Evolutionary conservation across 208 protist genomes (phyloP).

Genomic region (Acanthamoeba triangularis): DNA sequence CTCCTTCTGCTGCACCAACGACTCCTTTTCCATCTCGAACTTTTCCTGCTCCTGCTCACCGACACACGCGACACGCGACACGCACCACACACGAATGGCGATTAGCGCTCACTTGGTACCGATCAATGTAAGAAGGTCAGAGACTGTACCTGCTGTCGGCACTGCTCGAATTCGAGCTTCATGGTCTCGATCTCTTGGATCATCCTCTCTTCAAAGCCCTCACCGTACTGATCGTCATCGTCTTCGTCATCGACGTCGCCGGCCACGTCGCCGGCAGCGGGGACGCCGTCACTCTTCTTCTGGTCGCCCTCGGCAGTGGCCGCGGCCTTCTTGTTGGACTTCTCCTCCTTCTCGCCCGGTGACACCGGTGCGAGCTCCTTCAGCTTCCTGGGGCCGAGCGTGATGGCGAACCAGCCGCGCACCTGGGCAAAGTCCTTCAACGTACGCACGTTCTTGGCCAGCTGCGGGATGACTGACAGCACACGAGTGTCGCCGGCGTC

Average conservation of each 20-base stretch:
- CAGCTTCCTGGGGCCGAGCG: conserved; percentile 44
- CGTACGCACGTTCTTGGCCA: conserved; percentile 65
- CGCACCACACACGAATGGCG: too few species aligned
- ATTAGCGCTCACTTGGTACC: too few species aligned
- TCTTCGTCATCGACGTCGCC: conserved; percentile 3
- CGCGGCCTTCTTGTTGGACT: neutral
- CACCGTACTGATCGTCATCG: conserved; percentile 3
- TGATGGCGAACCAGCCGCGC: conserved; percentile 77
- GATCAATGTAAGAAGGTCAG: too few species aligned
- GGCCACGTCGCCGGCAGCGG: neutral
- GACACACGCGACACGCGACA: too few species aligned
- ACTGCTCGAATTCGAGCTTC: conserved; percentile 65
- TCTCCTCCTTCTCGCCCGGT: neutral
- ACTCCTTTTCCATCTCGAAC: conserved; percentile 36
- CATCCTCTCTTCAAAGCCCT: conserved; percentile 36
- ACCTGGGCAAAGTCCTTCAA: conserved; percentile 75
- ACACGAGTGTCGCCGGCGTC: neutral
- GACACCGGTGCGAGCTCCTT: neutral
- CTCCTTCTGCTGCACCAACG: conserved; percentile 49
- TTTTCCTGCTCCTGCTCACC: conserved; percentile 26
- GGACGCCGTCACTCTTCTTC: neutral
- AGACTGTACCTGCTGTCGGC: neutral
- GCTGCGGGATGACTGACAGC: conserved; percentile 29
- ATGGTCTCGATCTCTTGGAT: conserved; percentile 53
- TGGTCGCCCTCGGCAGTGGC: too few species aligned